Evolutionary conservation across 2,329 filamentous ascomycete species (phyloP).

Genomic region (Arthrobotrys conoides): DNA sequence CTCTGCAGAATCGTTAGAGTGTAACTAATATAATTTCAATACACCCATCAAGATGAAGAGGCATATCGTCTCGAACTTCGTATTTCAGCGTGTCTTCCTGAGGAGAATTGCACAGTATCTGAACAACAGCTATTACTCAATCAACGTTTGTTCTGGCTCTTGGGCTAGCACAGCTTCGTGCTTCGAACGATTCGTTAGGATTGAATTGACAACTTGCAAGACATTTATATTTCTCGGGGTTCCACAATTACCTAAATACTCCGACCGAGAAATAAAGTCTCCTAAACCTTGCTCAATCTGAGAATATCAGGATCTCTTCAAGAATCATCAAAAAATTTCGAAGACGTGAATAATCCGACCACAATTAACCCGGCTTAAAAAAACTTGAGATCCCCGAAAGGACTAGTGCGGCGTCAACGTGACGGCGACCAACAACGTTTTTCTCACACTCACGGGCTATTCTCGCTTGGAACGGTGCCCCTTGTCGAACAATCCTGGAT

Average conservation of each 20-base stretch:
- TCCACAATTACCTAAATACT: conserved; percentile 42
- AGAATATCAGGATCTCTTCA: neutral
- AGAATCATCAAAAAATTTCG: neutral
- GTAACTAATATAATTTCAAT: conserved; percentile 42
- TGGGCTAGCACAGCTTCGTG: too few relatives aligned
- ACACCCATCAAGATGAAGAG: conserved; percentile 1
- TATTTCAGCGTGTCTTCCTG: neutral
- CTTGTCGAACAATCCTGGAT: conserved; percentile 14
- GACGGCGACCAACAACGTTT: conserved; percentile 51
- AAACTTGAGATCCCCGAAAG: conserved; percentile 46
- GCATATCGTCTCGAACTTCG: neutral
- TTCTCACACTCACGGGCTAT: conserved; percentile 48
- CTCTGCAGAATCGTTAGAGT: neutral
- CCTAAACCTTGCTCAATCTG: neutral
- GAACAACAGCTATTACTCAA: too few relatives aligned
- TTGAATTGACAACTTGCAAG: neutral
- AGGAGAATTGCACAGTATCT: too few relatives aligned
- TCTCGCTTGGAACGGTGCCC: conserved; percentile 47
- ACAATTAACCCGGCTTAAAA: conserved; percentile 15
- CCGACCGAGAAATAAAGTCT: conserved; percentile 45
- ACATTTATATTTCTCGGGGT: conserved; percentile 37
- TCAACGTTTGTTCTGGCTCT: too few relatives aligned
- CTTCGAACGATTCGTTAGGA: neutral
- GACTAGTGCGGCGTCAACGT: conserved; percentile 46
- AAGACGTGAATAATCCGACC: conserved; percentile 9